phyloP scores from a whole-genome alignment of 305 asterid species.

The Fraxinus sp. region DNA sequence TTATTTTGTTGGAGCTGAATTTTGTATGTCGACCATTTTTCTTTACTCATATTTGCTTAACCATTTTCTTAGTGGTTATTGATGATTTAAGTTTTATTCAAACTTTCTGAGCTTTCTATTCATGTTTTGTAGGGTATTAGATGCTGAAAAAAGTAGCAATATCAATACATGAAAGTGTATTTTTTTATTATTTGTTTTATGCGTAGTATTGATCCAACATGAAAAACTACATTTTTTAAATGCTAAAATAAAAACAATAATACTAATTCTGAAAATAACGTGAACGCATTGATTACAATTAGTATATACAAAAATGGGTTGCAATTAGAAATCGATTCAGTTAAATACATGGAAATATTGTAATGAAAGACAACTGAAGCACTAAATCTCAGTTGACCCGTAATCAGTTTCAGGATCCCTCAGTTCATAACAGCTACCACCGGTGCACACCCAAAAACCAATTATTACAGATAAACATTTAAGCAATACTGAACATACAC shows the following conservation, averaged over 20 bases:
- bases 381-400: background rate
- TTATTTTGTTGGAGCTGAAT: background rate
- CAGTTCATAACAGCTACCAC: background rate
- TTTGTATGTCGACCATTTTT: background rate
- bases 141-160: background rate
- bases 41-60: background rate
- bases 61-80: background rate
- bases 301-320: background rate
- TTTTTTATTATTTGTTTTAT: too few relatives aligned
- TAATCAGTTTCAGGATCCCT: background rate
- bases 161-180: too few relatives aligned
- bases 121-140: background rate
- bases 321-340: background rate
- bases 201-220: background rate
- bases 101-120: background rate
- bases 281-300: background rate
- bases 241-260: background rate
- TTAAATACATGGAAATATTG: background rate
- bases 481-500: background rate
- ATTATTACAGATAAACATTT: background rate
- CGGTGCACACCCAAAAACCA: background rate
- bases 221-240: background rate
- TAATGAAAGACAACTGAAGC: background rate
- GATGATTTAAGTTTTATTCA: background rate
- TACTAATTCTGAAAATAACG: background rate